Conservation (phyloP, 164 flowering plant genomes). For the Tetrastigma voinierianum region DNA sequence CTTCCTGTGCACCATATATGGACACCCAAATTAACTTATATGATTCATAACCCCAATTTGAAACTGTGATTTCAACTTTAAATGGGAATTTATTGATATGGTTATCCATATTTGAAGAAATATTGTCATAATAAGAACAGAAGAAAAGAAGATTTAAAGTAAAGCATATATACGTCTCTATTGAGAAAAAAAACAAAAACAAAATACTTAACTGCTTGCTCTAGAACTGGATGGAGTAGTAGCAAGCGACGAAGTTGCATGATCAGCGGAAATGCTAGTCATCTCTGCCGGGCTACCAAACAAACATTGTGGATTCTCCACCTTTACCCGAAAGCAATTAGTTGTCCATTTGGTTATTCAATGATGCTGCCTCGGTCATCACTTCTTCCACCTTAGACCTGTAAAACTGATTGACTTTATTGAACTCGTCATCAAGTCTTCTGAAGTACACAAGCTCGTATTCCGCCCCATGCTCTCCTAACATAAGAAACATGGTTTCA, state of each 20-base stretch:
- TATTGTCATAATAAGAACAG: too few relatives aligned
- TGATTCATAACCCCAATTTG: too few relatives aligned
- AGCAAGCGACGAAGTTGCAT: conserved; percentile 28
- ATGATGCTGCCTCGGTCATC: conserved; percentile 25
- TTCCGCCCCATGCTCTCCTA: conserved; percentile 32
- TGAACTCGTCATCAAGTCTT: conserved; percentile 37
- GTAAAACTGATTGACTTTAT: conserved; percentile 32
- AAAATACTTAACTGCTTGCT: conserved; percentile 22
- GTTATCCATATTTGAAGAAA: too few relatives aligned
- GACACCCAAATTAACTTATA: not conserved
- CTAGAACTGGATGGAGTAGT: conserved; percentile 25
- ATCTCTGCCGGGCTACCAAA: conserved; percentile 25
- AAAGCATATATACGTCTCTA: too few relatives aligned
- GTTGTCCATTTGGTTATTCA: conserved; percentile 43
- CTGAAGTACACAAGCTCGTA: conserved; percentile 32
- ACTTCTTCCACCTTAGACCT: conserved; percentile 33
- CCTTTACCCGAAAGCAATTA: conserved; percentile 35
- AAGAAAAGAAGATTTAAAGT: too few relatives aligned
- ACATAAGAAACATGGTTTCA: conserved; percentile 27
- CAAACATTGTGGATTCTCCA: conserved; percentile 34
- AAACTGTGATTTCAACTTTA: too few relatives aligned
- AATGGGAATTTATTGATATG: not conserved
- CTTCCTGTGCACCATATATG: conserved; percentile 14
- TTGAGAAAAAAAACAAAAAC: too few relatives aligned
- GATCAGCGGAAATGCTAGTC: conserved; percentile 23